These are phyloP conservation scores for Xerocomellus chrysenteron DNA, from an alignment of 768 basidiomycete genomes.

Conservation along the genomic window DNA sequence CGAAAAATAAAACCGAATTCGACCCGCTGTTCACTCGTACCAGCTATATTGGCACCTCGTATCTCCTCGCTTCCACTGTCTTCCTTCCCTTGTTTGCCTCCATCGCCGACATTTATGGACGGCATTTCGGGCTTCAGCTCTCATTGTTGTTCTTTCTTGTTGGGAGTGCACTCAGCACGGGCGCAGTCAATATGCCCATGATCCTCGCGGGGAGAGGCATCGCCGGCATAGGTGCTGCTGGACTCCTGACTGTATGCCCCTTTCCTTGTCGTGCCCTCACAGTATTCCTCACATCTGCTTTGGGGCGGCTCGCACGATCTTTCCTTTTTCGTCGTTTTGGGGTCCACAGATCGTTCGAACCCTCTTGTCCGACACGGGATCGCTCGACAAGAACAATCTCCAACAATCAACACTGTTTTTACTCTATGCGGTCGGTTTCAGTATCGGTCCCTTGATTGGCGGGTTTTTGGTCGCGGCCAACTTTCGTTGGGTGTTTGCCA, in stretches of 20 bases:
- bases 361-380: slow-evolving; percentile 43
- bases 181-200: slow-evolving; percentile 44
- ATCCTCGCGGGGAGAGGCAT: slow-evolving; percentile 47
- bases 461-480: slow-evolving; percentile 39
- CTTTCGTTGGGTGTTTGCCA: slow-evolving; percentile 56
- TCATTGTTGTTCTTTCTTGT: slow-evolving; percentile 45
- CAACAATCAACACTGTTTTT: slow-evolving; percentile 43
- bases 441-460: slow-evolving; percentile 43
- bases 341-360: slow-evolving; percentile 38
- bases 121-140: slow-evolving; percentile 46
- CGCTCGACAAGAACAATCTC: slow-evolving; percentile 42
- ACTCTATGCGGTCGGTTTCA: slow-evolving; percentile 44
- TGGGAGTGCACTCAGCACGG: slow-evolving; percentile 49
- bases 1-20: neutral
- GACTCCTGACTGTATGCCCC: slow-evolving; percentile 34
- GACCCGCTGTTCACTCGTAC: neutral
- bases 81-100: slow-evolving; percentile 53
- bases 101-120: slow-evolving; percentile 50
- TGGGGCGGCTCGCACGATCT: neutral
- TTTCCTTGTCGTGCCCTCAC: neutral
- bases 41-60: slow-evolving; percentile 51
- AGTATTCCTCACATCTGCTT: neutral
- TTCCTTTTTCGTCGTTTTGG: neutral
- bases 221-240: slow-evolving; percentile 50
- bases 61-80: slow-evolving; percentile 51